A percentile compares a stretch with the other conserved stretches of the same genome.
These are phyloP conservation scores for Capsella bursapastoris DNA, from an alignment of 345 rosid genomes.

Conservation along the genomic window DNA sequence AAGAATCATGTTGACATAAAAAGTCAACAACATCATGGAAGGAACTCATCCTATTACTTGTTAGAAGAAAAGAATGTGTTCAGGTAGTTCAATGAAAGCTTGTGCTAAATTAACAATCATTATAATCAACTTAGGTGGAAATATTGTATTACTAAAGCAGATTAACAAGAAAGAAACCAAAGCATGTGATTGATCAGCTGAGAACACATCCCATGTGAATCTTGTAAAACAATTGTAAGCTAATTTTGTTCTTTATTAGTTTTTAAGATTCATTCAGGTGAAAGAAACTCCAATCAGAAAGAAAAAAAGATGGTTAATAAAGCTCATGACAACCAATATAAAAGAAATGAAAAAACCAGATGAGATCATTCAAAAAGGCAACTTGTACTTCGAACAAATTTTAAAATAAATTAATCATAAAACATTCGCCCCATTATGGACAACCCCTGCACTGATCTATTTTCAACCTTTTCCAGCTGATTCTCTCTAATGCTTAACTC, in stretches of 20 bases:
- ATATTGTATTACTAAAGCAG: not conserved
- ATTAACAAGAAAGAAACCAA: slow-evolving; percentile 10
- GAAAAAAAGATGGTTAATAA: slow-evolving; percentile 18
- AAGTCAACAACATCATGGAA: not conserved
- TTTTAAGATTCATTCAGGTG: slow-evolving; percentile 34
- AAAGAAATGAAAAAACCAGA: not conserved
- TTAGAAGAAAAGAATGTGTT: slow-evolving; percentile 1
- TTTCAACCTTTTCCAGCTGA: slow-evolving; percentile 39
- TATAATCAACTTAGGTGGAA: not conserved
- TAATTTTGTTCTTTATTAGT: not conserved
- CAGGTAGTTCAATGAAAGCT: not conserved
- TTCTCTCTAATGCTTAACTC: slow-evolving; percentile 36
- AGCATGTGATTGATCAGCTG: slow-evolving; percentile 21
- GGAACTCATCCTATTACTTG: not conserved
- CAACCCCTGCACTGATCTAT: slow-evolving; percentile 41
- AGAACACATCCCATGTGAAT: slow-evolving; percentile 17
- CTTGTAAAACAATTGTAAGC: not conserved
- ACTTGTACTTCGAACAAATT: slow-evolving; percentile 41
- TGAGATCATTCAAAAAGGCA: slow-evolving; percentile 43
- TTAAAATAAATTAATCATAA: slow-evolving; percentile 16
- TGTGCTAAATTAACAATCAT: not conserved
- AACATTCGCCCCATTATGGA: slow-evolving; percentile 42
- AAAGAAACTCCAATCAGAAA: slow-evolving; percentile 1
- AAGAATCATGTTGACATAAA: not conserved
- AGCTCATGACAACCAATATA: slow-evolving; percentile 6